These are phyloP conservation scores for Fomitopsis serialis DNA, from an alignment of 768 basidiomycete genomes.

Conservation along the genomic window DNA sequence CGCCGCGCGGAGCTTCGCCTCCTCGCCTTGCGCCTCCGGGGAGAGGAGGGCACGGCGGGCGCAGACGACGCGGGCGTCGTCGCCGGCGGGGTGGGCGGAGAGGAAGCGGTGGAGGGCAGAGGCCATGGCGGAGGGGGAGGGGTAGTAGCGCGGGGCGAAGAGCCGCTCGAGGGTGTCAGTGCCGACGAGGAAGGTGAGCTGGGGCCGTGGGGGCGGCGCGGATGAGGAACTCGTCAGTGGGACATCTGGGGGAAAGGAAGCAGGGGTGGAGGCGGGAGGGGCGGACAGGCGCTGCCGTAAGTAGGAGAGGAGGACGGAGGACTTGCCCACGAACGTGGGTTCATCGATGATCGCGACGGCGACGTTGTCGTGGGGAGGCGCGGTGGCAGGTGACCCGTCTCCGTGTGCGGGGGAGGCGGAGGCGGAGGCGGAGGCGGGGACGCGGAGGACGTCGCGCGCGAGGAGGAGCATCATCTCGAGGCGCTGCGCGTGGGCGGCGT, in stretches of 20 bases:
- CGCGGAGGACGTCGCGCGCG: constrained; percentile 37
- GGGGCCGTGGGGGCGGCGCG: constrained; percentile 16
- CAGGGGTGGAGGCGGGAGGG: background rate
- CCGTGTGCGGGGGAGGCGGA: too few relatives aligned
- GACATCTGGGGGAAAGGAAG: background rate
- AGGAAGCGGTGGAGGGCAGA: constrained; percentile 54
- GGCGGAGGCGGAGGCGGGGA: background rate
- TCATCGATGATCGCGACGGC: constrained; percentile 83
- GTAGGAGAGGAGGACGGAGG: constrained; percentile 47
- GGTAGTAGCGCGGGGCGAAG: constrained; percentile 72
- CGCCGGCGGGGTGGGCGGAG: constrained; percentile 34
- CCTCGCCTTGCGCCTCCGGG: constrained; percentile 20
- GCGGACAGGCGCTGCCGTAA: constrained; percentile 33
- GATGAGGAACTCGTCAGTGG: background rate
- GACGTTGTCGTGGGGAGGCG: constrained; percentile 34
- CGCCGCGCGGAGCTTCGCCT: constrained; percentile 24
- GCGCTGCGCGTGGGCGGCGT: constrained; percentile 73
- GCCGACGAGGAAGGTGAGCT: constrained; percentile 72
- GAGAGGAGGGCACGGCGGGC: constrained; percentile 43
- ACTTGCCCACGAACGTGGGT: constrained; percentile 86
- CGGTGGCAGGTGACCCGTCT: background rate
- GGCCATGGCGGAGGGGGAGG: constrained; percentile 47
- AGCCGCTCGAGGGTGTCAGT: constrained; percentile 83
- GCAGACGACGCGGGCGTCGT: constrained; percentile 61
- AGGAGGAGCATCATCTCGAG: constrained; percentile 84